Evolutionary conservation across 2,329 filamentous ascomycete genomes (phyloP).

Genomic region (Blumeriella jaapii): DNA sequence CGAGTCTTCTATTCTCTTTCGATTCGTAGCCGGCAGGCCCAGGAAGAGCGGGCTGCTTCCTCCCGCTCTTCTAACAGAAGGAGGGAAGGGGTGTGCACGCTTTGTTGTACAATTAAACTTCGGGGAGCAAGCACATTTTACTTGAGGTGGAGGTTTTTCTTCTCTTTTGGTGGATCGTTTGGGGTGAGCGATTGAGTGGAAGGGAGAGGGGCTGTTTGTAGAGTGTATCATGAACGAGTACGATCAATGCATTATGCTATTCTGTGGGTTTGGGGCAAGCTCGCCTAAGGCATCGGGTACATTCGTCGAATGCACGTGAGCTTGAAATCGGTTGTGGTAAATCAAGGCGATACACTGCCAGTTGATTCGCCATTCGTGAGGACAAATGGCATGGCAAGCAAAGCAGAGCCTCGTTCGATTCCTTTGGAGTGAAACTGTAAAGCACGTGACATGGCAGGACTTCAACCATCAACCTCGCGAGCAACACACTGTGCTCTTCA

Average conservation of each 20-base stretch:
- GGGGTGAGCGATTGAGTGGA: too few relatives aligned
- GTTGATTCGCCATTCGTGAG: too few relatives aligned
- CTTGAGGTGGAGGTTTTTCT: constrained; percentile 9
- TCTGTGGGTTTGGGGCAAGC: not conserved
- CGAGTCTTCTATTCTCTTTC: constrained; percentile 5
- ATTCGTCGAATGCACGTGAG: constrained; percentile 1
- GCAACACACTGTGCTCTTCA: not conserved
- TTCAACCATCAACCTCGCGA: too few relatives aligned
- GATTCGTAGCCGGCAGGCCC: constrained; percentile 9
- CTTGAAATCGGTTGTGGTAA: too few relatives aligned
- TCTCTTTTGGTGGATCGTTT: too few relatives aligned
- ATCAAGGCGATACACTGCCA: too few relatives aligned
- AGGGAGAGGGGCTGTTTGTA: not conserved
- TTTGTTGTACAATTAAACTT: constrained; percentile 18
- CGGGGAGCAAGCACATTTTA: constrained; percentile 1
- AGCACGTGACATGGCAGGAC: too few relatives aligned
- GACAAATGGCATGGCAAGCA: too few relatives aligned
- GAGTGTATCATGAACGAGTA: constrained; percentile 11
- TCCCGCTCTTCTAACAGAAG: constrained; percentile 9
- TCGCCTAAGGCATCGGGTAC: constrained; percentile 1
- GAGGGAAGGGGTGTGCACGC: constrained; percentile 8
- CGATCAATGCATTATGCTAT: constrained; percentile 5
- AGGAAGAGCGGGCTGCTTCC: constrained; percentile 7
- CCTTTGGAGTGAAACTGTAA: too few relatives aligned
- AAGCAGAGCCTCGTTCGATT: too few relatives aligned